Percentiles rank a stretch among this genome's conserved stretches.
phyloP scores from a whole-genome alignment of 768 basidiomycete genomes.

The Lactarius hengduanensis region DNA sequence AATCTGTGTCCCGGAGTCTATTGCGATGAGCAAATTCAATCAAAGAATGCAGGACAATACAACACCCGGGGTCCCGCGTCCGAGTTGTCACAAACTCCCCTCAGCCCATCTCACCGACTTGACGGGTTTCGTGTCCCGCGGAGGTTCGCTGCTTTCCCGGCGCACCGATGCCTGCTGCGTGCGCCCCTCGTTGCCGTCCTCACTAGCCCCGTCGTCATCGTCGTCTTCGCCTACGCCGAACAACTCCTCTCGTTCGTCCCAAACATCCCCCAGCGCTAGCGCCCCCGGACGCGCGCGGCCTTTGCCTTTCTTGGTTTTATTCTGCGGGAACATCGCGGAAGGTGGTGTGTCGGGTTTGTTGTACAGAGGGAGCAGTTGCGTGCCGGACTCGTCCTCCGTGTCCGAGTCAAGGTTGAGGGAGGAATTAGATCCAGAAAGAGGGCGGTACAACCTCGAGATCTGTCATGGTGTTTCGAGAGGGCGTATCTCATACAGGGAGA shows the following conservation, averaged over 20 bases:
- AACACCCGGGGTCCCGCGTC: background rate
- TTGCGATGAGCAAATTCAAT: background rate
- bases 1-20: background rate
- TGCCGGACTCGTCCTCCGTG: conserved; percentile 48
- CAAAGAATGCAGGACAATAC: background rate
- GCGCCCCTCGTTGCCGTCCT: conserved; percentile 7
- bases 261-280: conserved; percentile 52
- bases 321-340: conserved; percentile 13
- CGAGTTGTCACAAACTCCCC: conserved; percentile 13
- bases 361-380: conserved; percentile 62
- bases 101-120: conserved; percentile 28
- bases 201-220: conserved; percentile 44
- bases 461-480: conserved; percentile 31
- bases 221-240: conserved; percentile 68
- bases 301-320: conserved; percentile 16
- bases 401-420: conserved; percentile 47
- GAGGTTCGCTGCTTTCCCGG: background rate
- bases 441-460: conserved; percentile 79
- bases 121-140: conserved; percentile 9
- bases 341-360: conserved; percentile 29
- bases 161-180: background rate
- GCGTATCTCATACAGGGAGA: background rate
- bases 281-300: conserved; percentile 19
- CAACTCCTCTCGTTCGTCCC: conserved; percentile 77
- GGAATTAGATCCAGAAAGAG: conserved; percentile 49